A percentile compares a stretch with the other conserved stretches of the same genome.
Evolutionary conservation across 345 rosid species (phyloP).

Genomic region (Aquilaria sinensis): DNA sequence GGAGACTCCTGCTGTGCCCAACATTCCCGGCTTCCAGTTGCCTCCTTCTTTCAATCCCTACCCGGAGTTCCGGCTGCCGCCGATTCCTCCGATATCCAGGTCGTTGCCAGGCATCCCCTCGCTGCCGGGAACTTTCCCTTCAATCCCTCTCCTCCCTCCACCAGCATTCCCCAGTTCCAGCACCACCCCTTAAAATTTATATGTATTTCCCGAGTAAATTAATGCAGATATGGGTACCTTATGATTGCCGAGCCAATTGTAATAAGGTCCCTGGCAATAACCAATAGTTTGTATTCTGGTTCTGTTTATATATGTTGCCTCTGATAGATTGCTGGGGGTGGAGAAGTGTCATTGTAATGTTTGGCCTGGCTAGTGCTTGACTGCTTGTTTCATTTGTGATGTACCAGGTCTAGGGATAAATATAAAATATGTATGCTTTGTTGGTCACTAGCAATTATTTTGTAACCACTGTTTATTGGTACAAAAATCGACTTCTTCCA

Average conservation of each 20-base stretch:
- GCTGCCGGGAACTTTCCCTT: not conserved
- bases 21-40: slow-evolving; percentile 10
- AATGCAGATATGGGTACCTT: not conserved
- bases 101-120: not conserved
- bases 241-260: not conserved
- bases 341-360: too few relatives aligned
- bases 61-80: slow-evolving; percentile 12
- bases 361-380: not conserved
- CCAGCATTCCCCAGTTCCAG: slow-evolving; percentile 6
- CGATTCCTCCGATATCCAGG: not conserved
- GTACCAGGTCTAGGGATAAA: too few relatives aligned
- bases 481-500: too few relatives aligned
- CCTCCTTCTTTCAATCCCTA: slow-evolving; percentile 5
- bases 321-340: not conserved
- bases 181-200: slow-evolving; percentile 1
- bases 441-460: too few relatives aligned
- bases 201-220: not conserved
- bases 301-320: slow-evolving; percentile 1
- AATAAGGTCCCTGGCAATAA: not conserved
- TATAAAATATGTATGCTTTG: too few relatives aligned
- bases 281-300: not conserved
- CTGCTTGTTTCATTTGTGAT: not conserved
- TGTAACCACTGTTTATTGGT: too few relatives aligned
- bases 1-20: slow-evolving; percentile 11
- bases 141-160: slow-evolving; percentile 9